These are phyloP conservation scores for Fraxinus angustifolia DNA, from an alignment of 305 asterid genomes.

Conservation along the genomic window DNA sequence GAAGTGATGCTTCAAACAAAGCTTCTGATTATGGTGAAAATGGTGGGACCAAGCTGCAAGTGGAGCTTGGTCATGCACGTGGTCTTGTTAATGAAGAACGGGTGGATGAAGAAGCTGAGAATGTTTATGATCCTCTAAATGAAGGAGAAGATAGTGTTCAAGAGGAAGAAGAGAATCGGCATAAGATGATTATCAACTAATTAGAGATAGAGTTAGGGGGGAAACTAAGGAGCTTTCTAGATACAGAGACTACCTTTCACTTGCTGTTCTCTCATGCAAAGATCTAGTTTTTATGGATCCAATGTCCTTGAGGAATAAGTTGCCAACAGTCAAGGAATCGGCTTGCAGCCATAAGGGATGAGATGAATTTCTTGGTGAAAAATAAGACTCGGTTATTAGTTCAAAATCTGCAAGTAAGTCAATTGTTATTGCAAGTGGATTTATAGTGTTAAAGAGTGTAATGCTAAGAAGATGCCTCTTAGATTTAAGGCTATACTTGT, in stretches of 20 bases:
- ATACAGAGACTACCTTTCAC: neutral
- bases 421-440: neutral
- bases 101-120: no score
- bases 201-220: no score
- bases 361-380: neutral
- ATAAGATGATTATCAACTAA: no score
- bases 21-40: no score
- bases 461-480: neutral
- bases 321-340: neutral
- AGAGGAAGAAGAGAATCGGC: no score
- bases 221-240: neutral
- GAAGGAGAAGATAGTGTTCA: no score
- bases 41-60: no score
- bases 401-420: neutral
- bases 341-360: neutral
- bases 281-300: neutral
- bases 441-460: neutral
- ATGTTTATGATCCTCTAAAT: no score
- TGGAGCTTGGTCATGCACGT: no score
- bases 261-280: neutral
- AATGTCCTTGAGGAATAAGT: neutral
- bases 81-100: no score
- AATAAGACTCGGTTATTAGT: neutral
- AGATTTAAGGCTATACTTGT: neutral
- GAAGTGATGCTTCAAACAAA: no score